Evolutionary conservation across 208 protist species (phyloP), one percentile per base, ranked within the genome.

Genomic region (Trypanosoma platydactyli): DNA sequence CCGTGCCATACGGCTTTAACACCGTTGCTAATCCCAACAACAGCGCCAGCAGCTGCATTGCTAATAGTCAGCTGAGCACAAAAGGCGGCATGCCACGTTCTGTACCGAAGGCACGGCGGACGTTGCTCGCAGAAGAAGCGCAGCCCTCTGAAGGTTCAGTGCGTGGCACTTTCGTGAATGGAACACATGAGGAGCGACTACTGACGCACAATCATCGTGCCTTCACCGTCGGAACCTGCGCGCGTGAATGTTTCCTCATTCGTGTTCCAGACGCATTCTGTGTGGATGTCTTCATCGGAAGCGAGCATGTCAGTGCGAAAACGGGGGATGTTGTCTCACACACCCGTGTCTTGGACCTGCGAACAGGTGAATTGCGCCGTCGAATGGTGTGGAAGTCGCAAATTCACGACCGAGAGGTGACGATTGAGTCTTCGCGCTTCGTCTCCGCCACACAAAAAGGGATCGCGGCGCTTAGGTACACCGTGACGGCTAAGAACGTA

Each of bases 191-290:
- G 66, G 76, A 91, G 68, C 73, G 73, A 6, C 72, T 84, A 18
- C 54, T 76, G 11, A 44, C 75, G 5, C 76, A 75, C 25, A 60
- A 57, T 42, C 68, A 71, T n/a, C 63, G 73, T 6, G 52, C 46
- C 13, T 84, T 75, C 56, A 75, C 66, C n/a, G 66, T 73, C 6
- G 76, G 80, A 15, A 64, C 62, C n/a, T 79, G 72, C 63, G 56
- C 68, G 13, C 58, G 69, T 25, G 86, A 93, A 33, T 78, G 76
- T 40, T 94, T 87, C 64, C 76, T 91, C 22, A 80, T 91, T 54
- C 64, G 71, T 64, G 83, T 84, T 18, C 91, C 91, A 0, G 88
- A 96, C 61, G 75, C 91, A 13, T 92, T 94, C 68, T 86, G 86
- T 64, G 73, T 96, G 30, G 81, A 94, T 52, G 84, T 93, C 2